Percentiles rank a stretch among this genome's conserved stretches.
These are phyloP conservation scores for Arabis alpina DNA, from an alignment of 345 rosid species.

Conservation along the genomic window DNA sequence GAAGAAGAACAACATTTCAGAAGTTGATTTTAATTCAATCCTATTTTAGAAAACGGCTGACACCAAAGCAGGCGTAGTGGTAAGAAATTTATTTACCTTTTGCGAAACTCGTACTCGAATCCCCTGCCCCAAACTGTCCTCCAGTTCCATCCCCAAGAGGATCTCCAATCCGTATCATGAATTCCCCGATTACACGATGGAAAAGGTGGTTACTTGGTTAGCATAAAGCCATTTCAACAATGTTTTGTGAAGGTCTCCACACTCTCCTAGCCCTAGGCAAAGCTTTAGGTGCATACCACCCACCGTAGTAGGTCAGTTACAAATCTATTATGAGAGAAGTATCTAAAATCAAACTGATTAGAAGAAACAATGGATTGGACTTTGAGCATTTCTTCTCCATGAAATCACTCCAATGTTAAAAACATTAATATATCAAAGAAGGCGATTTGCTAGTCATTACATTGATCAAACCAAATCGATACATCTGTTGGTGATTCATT, in stretches of 20 bases:
- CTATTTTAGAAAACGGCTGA: not conserved
- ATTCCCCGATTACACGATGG: slow-evolving; percentile 94
- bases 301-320: slow-evolving; percentile 58
- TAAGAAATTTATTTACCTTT: slow-evolving; percentile 59
- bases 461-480: no score
- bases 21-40: not conserved
- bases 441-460: no score
- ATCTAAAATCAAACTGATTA: no score
- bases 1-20: not conserved
- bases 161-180: slow-evolving; percentile 98
- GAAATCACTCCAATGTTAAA: no score
- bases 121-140: slow-evolving; percentile 99
- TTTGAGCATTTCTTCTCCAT: no score
- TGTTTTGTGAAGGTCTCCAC: slow-evolving; percentile 98
- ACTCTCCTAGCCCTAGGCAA: slow-evolving; percentile 87
- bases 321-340: no score
- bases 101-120: slow-evolving; percentile 98
- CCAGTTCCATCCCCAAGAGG: slow-evolving; percentile 99
- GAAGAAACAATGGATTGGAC: no score
- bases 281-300: slow-evolving; percentile 89
- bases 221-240: slow-evolving; percentile 89
- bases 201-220: slow-evolving; percentile 70
- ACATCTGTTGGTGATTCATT: no score
- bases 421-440: no score
- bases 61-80: not conserved